Conservation (phyloP, 2,329 filamentous ascomycete species). For the Helicocarpus griseus region DNA sequence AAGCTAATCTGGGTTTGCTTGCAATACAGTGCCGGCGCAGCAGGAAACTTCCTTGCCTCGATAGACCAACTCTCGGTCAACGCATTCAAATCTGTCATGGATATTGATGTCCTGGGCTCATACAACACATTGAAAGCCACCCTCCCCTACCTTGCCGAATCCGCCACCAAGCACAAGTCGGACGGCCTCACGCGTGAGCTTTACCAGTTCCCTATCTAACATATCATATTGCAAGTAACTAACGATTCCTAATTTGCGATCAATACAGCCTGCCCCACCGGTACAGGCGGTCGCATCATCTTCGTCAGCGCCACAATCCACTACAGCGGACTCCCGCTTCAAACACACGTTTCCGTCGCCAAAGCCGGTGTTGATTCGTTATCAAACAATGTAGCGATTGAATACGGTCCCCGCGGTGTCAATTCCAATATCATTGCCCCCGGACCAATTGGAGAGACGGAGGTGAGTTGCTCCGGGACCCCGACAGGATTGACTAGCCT, state of each 20-base stretch:
- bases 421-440: slow-evolving; percentile 84
- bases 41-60: slow-evolving; percentile 88
- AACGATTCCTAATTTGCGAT: slow-evolving; percentile 13
- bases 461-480: slow-evolving; percentile 31
- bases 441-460: slow-evolving; percentile 75
- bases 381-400: slow-evolving; percentile 67
- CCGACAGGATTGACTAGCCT: background rate
- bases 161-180: slow-evolving; percentile 53
- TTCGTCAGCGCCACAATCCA: slow-evolving; percentile 88
- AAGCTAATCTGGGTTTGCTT: background rate
- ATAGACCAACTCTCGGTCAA: slow-evolving; percentile 74
- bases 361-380: slow-evolving; percentile 88
- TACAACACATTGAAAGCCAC: slow-evolving; percentile 94
- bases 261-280: slow-evolving; percentile 30
- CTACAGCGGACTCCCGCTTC: slow-evolving; percentile 75
- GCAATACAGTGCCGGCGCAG: slow-evolving; percentile 66
- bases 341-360: slow-evolving; percentile 81
- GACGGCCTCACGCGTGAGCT: slow-evolving; percentile 47
- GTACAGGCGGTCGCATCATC: slow-evolving; percentile 72
- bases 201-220: slow-evolving; percentile 1
- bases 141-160: slow-evolving; percentile 67
- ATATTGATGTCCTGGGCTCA: slow-evolving; percentile 88
- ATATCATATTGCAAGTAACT: background rate
- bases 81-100: slow-evolving; percentile 90
- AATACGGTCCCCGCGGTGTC: slow-evolving; percentile 80